Evolutionary conservation across 768 basidiomycete genomes (phyloP).

Genomic region (Agaricus sinodeliciosus): DNA sequence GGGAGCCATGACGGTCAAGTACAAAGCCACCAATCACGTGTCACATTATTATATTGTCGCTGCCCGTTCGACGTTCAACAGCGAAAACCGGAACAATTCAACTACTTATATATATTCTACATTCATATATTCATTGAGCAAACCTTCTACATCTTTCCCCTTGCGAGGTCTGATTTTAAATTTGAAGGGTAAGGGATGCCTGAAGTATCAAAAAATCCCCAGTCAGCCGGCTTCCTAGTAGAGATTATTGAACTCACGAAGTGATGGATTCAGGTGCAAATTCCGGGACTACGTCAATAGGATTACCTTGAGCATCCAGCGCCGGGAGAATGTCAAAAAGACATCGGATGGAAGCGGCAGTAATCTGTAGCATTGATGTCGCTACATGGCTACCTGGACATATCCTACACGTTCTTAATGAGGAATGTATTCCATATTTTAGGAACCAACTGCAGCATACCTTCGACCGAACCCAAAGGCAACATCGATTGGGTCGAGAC

Average conservation of each 20-base stretch:
- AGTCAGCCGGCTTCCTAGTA: background rate
- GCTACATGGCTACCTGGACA: background rate
- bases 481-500: background rate
- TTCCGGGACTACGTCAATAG: background rate
- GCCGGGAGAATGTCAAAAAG: background rate
- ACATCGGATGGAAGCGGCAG: background rate
- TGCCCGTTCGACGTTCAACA: no score
- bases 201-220: background rate
- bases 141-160: background rate
- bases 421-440: background rate
- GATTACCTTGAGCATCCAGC: background rate
- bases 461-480: background rate
- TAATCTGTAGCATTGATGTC: background rate
- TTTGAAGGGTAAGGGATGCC: background rate
- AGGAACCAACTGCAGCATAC: background rate
- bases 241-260: background rate
- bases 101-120: background rate
- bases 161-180: background rate
- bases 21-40: background rate
- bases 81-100: background rate
- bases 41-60: no score
- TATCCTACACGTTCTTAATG: background rate
- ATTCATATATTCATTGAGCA: background rate
- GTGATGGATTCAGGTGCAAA: background rate
- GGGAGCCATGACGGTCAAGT: conserved; percentile 42